Conservation (phyloP, 2,329 filamentous ascomycete species). For the Fusarium papillatum region DNA sequence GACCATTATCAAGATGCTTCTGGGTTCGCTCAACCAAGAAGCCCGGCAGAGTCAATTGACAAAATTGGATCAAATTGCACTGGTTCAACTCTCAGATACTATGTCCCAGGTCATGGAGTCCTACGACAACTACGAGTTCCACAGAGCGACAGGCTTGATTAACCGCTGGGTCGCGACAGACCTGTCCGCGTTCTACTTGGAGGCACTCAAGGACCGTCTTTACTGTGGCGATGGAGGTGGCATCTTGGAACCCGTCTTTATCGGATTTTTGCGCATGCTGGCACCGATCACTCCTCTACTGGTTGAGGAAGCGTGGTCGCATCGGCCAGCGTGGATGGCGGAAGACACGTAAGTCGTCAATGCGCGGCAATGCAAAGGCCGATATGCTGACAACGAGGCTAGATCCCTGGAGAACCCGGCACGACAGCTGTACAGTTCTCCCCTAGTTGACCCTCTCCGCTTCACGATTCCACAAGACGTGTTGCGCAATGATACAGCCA, state of each 20-base stretch:
- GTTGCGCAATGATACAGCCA: slow-evolving; percentile 58
- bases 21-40: slow-evolving; percentile 78
- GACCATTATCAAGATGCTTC: slow-evolving; percentile 89
- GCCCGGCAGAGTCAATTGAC: slow-evolving; percentile 65
- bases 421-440: slow-evolving; percentile 60
- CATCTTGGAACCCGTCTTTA: slow-evolving; percentile 75
- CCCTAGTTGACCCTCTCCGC: slow-evolving; percentile 56
- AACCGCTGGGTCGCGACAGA: slow-evolving; percentile 88
- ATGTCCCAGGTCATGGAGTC: slow-evolving; percentile 74
- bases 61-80: slow-evolving; percentile 79
- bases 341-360: slow-evolving; percentile 55
- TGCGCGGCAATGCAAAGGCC: background rate
- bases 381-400: slow-evolving; percentile 30
- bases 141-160: slow-evolving; percentile 79
- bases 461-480: slow-evolving; percentile 53
- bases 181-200: slow-evolving; percentile 94
- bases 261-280: slow-evolving; percentile 82
- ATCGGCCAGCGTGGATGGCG: slow-evolving; percentile 76
- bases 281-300: slow-evolving; percentile 85
- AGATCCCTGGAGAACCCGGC: slow-evolving; percentile 55
- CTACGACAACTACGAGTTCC: slow-evolving; percentile 83
- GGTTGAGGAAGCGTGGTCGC: slow-evolving; percentile 90
- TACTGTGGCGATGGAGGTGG: slow-evolving; percentile 85
- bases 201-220: slow-evolving; percentile 90
- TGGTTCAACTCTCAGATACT: slow-evolving; percentile 79